Evolutionary conservation across 2,329 filamentous ascomycete genomes (phyloP).

Genomic region (Pestalotiopsis fici): DNA sequence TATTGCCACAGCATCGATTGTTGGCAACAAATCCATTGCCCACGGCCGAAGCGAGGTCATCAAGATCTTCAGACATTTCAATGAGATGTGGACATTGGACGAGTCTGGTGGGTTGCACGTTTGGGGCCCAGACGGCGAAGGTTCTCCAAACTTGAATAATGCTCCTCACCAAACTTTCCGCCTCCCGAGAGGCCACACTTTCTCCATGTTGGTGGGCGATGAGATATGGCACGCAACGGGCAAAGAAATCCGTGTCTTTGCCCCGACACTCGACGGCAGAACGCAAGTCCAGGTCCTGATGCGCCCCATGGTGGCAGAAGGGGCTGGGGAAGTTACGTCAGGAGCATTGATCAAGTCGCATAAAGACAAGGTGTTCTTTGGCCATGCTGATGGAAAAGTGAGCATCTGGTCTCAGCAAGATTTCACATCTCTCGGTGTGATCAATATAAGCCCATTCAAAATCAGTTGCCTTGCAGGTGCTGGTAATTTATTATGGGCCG

Average conservation of each 20-base stretch:
- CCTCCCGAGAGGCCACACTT: constrained; percentile 79
- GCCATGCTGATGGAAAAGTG: constrained; percentile 91
- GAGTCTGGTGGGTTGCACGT: constrained; percentile 84
- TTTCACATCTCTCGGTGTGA: constrained; percentile 74
- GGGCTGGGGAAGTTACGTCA: constrained; percentile 84
- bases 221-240: constrained; percentile 86
- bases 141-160: constrained; percentile 72
- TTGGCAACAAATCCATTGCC: constrained; percentile 67
- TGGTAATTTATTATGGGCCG: constrained; percentile 85
- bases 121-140: constrained; percentile 76
- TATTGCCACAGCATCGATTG: constrained; percentile 70
- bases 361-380: constrained; percentile 81
- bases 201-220: constrained; percentile 83
- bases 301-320: constrained; percentile 68
- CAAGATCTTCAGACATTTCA: constrained; percentile 82
- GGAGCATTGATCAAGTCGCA: constrained; percentile 75
- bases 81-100: constrained; percentile 93
- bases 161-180: constrained; percentile 74
- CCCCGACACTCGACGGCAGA: constrained; percentile 68
- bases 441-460: constrained; percentile 92
- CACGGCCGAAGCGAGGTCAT: constrained; percentile 80
- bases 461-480: constrained; percentile 85
- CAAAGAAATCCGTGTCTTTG: constrained; percentile 84
- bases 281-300: constrained; percentile 75
- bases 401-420: constrained; percentile 84